Conservation (phyloP, 2,329 filamentous ascomycete genomes). For the Ampelomyces quisqualis region DNA sequence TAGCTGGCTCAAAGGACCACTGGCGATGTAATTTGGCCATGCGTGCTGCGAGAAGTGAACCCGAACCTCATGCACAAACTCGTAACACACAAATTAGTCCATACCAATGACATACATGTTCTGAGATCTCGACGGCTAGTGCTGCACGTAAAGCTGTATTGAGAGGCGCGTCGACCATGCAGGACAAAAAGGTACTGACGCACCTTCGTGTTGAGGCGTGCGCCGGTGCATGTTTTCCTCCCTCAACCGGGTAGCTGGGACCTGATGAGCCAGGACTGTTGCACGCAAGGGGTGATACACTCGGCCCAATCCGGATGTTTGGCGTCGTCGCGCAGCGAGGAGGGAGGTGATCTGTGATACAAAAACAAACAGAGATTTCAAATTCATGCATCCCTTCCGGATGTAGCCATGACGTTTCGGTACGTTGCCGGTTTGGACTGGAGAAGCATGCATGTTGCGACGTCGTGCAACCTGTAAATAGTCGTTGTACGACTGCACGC, state of each 20-base stretch:
- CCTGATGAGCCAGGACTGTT: conserved; percentile 10
- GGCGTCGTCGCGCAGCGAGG: conserved; percentile 10
- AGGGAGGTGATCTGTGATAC: conserved; percentile 7
- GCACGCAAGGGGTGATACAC: conserved; percentile 20
- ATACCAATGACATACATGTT: no score
- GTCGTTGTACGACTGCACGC: conserved; percentile 11
- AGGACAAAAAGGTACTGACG: conserved; percentile 10
- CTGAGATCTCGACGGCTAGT: no score
- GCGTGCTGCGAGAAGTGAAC: no score
- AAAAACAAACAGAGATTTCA: conserved; percentile 11
- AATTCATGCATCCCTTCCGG: conserved; percentile 18
- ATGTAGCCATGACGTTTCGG: conserved; percentile 21
- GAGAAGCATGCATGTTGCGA: conserved; percentile 8
- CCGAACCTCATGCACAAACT: no score
- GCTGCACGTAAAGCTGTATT: neutral
- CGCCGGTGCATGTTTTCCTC: conserved; percentile 17
- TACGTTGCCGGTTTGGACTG: conserved; percentile 14
- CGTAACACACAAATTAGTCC: no score
- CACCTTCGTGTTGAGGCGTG: conserved; percentile 18
- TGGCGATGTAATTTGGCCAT: neutral
- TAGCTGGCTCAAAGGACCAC: neutral
- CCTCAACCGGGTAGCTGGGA: conserved; percentile 27
- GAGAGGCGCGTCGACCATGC: neutral
- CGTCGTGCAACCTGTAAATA: conserved; percentile 17
- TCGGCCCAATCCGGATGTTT: conserved; percentile 7